Evolutionary conservation across 352 stramenopile species (phyloP).

Genomic region (Phytopythium boreale): DNA sequence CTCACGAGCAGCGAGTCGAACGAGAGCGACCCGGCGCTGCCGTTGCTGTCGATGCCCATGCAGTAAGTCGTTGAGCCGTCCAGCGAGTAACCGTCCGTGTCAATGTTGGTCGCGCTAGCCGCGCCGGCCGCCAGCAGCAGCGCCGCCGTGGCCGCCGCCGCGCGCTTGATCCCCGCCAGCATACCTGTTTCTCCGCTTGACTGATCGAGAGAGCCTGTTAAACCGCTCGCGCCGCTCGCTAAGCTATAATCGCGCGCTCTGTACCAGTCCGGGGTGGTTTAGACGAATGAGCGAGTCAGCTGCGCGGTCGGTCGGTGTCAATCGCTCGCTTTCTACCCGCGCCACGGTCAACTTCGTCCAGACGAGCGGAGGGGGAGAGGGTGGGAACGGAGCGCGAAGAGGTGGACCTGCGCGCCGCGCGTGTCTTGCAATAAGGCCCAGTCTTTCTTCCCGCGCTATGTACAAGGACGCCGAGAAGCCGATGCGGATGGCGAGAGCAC

Average conservation of each 20-base stretch:
- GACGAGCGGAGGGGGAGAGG: background rate
- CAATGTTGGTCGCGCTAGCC: constrained; percentile 36
- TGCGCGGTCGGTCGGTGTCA: background rate
- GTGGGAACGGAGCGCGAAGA: background rate
- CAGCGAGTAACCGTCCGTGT: constrained; percentile 50
- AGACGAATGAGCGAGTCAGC: background rate
- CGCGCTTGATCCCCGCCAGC: background rate
- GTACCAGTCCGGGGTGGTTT: background rate
- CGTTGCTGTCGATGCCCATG: constrained; percentile 36
- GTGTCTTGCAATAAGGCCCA: background rate
- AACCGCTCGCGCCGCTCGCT: background rate
- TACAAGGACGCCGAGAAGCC: background rate
- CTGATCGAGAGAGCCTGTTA: background rate
- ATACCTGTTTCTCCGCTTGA: background rate
- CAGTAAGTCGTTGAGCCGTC: constrained; percentile 75
- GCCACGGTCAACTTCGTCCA: background rate
- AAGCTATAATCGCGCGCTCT: background rate
- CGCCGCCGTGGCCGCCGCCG: background rate
- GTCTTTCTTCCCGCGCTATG: background rate
- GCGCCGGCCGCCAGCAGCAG: constrained; percentile 9
- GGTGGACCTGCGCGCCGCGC: background rate
- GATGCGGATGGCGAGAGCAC: background rate
- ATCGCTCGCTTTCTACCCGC: background rate
- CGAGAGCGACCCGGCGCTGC: constrained; percentile 23
- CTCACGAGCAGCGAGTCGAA: constrained; percentile 43